A percentile compares a stretch with the other conserved stretches of the same genome.
These are phyloP conservation scores for Colletotrichum limetticola DNA, from an alignment of 2,329 filamentous ascomycete species.

Conservation along the genomic window DNA sequence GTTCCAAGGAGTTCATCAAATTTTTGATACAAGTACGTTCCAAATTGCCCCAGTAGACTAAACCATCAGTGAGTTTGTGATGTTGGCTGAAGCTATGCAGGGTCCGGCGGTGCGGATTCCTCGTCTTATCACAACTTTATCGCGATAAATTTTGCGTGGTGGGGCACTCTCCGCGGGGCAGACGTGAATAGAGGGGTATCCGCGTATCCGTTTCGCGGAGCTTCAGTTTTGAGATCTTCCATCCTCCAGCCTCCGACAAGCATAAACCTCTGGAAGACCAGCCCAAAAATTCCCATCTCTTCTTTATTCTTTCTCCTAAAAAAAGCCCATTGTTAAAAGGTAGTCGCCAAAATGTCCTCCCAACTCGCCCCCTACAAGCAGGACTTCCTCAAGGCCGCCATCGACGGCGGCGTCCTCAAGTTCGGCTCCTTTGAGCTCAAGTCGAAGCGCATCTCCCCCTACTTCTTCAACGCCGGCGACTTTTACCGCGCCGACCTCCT, in stretches of 20 bases:
- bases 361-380: constrained; percentile 74
- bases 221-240: constrained; percentile 7
- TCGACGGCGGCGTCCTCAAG: constrained; percentile 76
- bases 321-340: too few species aligned
- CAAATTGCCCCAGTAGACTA: neutral
- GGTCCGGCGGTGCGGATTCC: neutral
- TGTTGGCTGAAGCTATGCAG: neutral
- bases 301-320: too few species aligned
- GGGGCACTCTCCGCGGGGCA: constrained; percentile 32
- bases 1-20: neutral
- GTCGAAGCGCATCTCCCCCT: constrained; percentile 89
- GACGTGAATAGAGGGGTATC: constrained; percentile 24
- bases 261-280: constrained; percentile 14
- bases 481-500: constrained; percentile 87
- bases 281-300: neutral
- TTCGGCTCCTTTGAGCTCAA: constrained; percentile 92
- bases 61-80: neutral
- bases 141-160: constrained; percentile 7
- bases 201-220: neutral
- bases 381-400: constrained; percentile 76
- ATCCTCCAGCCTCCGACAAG: constrained; percentile 27
- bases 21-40: neutral
- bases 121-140: neutral
- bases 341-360: constrained; percentile 47
- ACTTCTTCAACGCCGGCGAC: constrained; percentile 97